phyloP scores from a whole-genome alignment of 768 basidiomycete genomes.

The Mycena latifolia region DNA sequence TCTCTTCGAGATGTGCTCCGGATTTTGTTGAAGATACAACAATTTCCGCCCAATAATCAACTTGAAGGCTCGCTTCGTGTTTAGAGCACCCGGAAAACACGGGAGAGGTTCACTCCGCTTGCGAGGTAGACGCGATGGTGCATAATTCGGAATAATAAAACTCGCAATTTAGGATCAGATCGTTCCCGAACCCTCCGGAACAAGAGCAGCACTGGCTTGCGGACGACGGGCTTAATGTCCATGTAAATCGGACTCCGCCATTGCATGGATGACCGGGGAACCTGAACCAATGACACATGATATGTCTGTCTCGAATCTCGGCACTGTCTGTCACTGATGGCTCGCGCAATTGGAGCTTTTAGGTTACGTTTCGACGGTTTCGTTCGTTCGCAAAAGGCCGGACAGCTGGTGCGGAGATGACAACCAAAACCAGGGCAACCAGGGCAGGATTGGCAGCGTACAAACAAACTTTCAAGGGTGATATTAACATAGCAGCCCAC shows the following conservation, averaged over 20 bases:
- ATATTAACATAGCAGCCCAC: no score
- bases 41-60: constrained; percentile 17
- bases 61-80: constrained; percentile 19
- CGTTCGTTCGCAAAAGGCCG: no score
- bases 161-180: constrained; percentile 12
- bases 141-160: constrained; percentile 19
- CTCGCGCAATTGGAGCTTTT: no score
- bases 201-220: constrained; percentile 4
- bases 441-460: constrained; percentile 20
- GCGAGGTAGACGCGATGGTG: neutral
- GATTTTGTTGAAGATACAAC: constrained; percentile 2
- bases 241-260: constrained; percentile 30
- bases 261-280: neutral
- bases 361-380: no score
- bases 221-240: constrained; percentile 28
- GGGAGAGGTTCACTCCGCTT: constrained; percentile 27
- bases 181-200: no score
- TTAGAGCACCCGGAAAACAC: constrained; percentile 20
- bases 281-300: constrained; percentile 4
- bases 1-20: constrained; percentile 14
- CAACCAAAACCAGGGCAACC: no score
- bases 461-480: constrained; percentile 32
- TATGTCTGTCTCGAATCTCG: constrained; percentile 15
- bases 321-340: constrained; percentile 30
- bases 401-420: constrained; percentile 1